phyloP scores from a whole-genome alignment of 225 moss, liverwort and hornwort genomes.

The Marchantia polymorpha region DNA sequence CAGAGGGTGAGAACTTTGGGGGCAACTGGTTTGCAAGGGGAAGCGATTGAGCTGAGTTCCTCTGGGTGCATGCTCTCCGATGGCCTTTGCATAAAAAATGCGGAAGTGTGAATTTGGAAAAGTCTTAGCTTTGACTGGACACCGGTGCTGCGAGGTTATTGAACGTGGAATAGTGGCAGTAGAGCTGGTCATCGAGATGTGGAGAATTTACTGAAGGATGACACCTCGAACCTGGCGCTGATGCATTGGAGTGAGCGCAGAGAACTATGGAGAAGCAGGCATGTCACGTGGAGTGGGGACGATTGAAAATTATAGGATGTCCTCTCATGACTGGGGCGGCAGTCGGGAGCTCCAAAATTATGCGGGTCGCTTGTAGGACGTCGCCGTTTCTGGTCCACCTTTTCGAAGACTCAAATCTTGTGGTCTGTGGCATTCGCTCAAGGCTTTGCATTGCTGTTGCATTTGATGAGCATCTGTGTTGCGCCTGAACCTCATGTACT shows the following conservation, averaged over 20 bases:
- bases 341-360: slow-evolving; percentile 56
- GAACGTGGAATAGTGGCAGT: neutral
- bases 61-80: too few relatives aligned
- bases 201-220: neutral
- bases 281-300: slow-evolving; percentile 38
- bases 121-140: too few relatives aligned
- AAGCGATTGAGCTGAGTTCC: too few relatives aligned
- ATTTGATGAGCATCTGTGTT: neutral
- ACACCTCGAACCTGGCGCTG: neutral
- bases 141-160: too few relatives aligned
- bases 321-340: slow-evolving; percentile 61
- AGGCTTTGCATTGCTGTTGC: neutral
- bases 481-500: neutral
- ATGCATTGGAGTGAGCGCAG: neutral
- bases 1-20: too few relatives aligned
- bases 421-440: slow-evolving; percentile 32
- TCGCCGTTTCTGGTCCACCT: slow-evolving; percentile 59
- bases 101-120: too few relatives aligned
- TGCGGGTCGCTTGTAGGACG: slow-evolving; percentile 74
- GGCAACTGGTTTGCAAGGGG: too few relatives aligned
- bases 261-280: slow-evolving; percentile 26
- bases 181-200: neutral
- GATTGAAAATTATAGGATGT: slow-evolving; percentile 51
- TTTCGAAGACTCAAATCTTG: slow-evolving; percentile 57
- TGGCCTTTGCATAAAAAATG: too few relatives aligned